Evolutionary conservation across 352 stramenopile species (phyloP), one percentile per base, ranked within the genome.

Genomic region (Pythium rhizo-oryzae): DNA sequence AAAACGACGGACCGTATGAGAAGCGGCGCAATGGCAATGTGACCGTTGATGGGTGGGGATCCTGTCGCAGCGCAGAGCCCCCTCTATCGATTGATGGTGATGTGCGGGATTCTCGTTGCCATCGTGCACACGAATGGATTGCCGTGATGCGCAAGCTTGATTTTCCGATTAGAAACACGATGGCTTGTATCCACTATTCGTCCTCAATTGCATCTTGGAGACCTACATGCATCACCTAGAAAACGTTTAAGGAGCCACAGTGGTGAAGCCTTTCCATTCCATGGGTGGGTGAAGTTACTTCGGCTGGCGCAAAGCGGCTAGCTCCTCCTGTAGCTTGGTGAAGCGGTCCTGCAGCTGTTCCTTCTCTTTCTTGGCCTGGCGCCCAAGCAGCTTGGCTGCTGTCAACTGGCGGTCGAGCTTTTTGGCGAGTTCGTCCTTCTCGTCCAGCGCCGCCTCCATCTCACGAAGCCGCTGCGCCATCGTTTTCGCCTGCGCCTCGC

Each of bases 311-410:
- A 39, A 28, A 1, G 39, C n/a, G 7, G 15, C 39, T 13, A 68
- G 33, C 15, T 69, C 67, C 28, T 73, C 67, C 28, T 73, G 67
- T 16, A 73, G 49, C 43, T 65, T 73, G 6, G 59, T 21, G n/a
- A 16, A 62, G 12, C 67, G 56, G 5, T 73, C 67, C 43, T 83
- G 49, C 0, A 90, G 53, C 35, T 76, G 75, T 54, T 90, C 80
- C 56, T 91, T 93, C 28, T 93, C 84, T 52, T 91, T 93, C 47
- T 89, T 93, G 8, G 77, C 68, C 63, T 91, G 85, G 0, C 80
- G 77, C 19, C 73, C 73, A 16, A 91, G 75, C n/a, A 91, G 59
- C 65, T 93, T 93, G 11, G 82, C 74, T 4, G 83, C 85, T 19
- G 85, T 87, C 0, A 93, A 66, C 54, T 93, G 83, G 1, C 83